These are phyloP conservation scores for Tricholomella constricta DNA, from an alignment of 768 basidiomycete genomes.

Conservation along the genomic window DNA sequence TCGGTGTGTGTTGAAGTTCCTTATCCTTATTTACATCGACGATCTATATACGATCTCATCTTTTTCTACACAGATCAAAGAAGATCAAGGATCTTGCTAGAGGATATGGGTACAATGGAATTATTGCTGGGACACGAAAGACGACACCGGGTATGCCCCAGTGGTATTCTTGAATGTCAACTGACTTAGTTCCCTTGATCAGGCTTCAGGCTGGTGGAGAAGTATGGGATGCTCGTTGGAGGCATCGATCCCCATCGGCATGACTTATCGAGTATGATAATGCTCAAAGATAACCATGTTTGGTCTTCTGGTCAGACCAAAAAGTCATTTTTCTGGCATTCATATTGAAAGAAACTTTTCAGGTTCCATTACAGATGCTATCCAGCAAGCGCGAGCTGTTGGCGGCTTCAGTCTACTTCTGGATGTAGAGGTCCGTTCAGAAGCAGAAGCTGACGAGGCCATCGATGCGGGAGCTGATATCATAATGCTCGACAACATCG, in stretches of 20 bases:
- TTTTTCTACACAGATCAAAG: constrained; percentile 62
- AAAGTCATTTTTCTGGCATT: constrained; percentile 18
- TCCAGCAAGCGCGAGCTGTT: constrained; percentile 81
- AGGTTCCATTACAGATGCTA: constrained; percentile 91
- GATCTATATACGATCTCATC: constrained; percentile 6
- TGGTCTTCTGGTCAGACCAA: constrained; percentile 84
- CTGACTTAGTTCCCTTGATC: background rate
- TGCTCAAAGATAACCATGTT: constrained; percentile 99
- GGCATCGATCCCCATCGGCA: constrained; percentile 95
- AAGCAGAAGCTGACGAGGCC: constrained; percentile 95
- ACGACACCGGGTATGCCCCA: constrained; percentile 77
- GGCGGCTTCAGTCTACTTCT: constrained; percentile 91
- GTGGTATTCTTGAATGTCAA: background rate
- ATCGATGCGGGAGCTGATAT: constrained; percentile 94
- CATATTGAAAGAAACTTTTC: background rate
- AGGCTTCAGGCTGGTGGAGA: constrained; percentile 96
- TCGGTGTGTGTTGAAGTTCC: no score
- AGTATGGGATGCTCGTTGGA: constrained; percentile 98
- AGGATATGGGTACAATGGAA: constrained; percentile 79
- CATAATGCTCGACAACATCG: constrained; percentile 94
- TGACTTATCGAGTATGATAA: constrained; percentile 98
- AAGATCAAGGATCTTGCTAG: constrained; percentile 77
- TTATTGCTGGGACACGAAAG: constrained; percentile 94
- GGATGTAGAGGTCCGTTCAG: constrained; percentile 90
- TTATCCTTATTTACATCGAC: background rate